These are phyloP conservation scores for Rosa chinensis DNA, from an alignment of 306 rosid genomes.

Conservation along the genomic window DNA sequence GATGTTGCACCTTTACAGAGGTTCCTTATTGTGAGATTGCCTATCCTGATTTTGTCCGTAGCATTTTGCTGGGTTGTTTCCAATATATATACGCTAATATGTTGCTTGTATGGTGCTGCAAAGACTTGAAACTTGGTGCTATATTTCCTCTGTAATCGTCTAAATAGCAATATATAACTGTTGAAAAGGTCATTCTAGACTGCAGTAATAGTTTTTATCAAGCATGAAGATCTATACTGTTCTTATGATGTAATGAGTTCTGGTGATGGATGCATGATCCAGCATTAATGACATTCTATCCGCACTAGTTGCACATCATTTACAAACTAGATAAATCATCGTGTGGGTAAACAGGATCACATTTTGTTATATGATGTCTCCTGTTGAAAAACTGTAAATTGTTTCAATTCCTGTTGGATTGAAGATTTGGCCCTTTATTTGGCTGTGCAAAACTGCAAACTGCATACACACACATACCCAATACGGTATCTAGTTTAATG, in stretches of 20 bases:
- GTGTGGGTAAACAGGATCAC: not conserved
- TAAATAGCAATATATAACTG: not conserved
- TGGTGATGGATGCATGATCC: not conserved
- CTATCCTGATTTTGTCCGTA: conserved; percentile 28
- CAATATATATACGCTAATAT: not conserved
- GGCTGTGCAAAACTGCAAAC: no score
- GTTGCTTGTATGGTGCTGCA: not conserved
- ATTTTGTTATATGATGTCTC: not conserved
- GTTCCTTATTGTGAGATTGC: conserved; percentile 23
- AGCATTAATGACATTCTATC: not conserved
- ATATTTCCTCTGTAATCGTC: not conserved
- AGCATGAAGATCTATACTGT: not conserved
- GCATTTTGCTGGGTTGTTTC: conserved; percentile 14
- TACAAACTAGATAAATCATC: no score
- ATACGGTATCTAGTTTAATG: no score
- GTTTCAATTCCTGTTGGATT: no score
- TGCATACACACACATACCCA: no score
- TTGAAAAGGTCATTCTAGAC: not conserved
- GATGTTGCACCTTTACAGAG: conserved; percentile 21
- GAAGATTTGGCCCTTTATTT: no score
- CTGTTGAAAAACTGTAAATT: not conserved
- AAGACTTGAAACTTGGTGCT: not conserved
- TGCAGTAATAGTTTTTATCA: not conserved
- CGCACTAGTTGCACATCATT: not conserved
- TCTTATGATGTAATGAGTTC: not conserved